Evolutionary conservation across 108 stramenopile species (phyloP).

Genomic region (Cyclostephanos tholiformis): DNA sequence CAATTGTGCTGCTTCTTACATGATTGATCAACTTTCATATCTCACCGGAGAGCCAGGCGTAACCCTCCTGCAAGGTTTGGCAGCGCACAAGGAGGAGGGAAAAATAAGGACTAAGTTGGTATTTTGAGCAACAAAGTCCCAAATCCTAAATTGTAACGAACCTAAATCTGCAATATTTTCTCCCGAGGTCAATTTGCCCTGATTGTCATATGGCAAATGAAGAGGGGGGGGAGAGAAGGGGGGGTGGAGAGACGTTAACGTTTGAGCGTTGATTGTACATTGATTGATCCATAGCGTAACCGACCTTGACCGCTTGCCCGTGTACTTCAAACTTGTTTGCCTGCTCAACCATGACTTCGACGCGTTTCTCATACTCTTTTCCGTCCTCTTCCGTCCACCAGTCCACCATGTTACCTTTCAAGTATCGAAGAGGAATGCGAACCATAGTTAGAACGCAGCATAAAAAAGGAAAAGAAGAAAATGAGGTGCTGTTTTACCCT

Average conservation of each 20-base stretch:
- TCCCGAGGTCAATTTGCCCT: constrained; percentile 78
- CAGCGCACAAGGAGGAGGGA: not conserved
- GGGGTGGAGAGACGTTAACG: too few relatives aligned
- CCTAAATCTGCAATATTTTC: constrained; percentile 77
- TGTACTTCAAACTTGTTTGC: constrained; percentile 70
- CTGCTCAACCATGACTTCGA: constrained; percentile 80
- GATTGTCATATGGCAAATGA: too few relatives aligned
- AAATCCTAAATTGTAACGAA: not conserved
- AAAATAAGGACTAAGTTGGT: not conserved
- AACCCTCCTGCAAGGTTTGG: constrained; percentile 55
- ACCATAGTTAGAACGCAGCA: not conserved
- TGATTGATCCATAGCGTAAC: not conserved
- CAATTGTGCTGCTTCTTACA: not conserved
- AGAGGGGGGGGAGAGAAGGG: too few relatives aligned
- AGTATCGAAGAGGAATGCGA: not conserved
- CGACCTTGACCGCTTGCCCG: constrained; percentile 30
- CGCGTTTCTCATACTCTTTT: constrained; percentile 68
- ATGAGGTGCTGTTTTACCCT: not conserved
- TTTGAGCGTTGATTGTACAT: too few relatives aligned
- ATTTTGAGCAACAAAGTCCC: not conserved
- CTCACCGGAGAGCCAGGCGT: constrained; percentile 51
- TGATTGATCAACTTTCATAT: constrained; percentile 9
- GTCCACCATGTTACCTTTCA: constrained; percentile 72
- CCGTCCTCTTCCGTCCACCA: constrained; percentile 84
- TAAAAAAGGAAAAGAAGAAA: not conserved